These are phyloP conservation scores for Fusarium brachygibbosum DNA, from an alignment of 2,329 filamentous ascomycete species.

Conservation along the genomic window DNA sequence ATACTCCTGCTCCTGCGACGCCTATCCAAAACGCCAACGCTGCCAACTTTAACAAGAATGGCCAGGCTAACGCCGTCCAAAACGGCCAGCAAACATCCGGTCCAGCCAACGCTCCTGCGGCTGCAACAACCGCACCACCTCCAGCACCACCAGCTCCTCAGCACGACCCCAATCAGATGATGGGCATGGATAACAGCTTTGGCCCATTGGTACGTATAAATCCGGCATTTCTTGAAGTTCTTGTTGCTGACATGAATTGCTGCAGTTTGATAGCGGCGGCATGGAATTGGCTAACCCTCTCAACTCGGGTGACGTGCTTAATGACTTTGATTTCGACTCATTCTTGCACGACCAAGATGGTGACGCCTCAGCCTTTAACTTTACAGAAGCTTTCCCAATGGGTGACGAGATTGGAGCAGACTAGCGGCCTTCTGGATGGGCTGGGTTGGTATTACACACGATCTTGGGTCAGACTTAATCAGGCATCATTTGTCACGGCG, in stretches of 20 bases:
- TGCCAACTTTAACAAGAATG: slow-evolving; percentile 59
- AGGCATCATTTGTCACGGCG: slow-evolving; percentile 59
- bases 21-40: slow-evolving; percentile 64
- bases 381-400: slow-evolving; percentile 66
- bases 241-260: slow-evolving; percentile 23
- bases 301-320: slow-evolving; percentile 69
- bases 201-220: slow-evolving; percentile 58
- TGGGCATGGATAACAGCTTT: slow-evolving; percentile 59
- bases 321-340: slow-evolving; percentile 77
- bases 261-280: slow-evolving; percentile 55
- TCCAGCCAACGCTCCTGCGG: slow-evolving; percentile 50
- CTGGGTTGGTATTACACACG: slow-evolving; percentile 48
- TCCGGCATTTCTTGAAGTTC: slow-evolving; percentile 11
- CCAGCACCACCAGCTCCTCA: slow-evolving; percentile 35
- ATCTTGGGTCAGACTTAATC: slow-evolving; percentile 55
- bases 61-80: slow-evolving; percentile 48
- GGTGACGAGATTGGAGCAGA: slow-evolving; percentile 71
- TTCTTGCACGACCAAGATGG: slow-evolving; percentile 71
- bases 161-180: slow-evolving; percentile 56
- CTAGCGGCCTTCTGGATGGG: slow-evolving; percentile 52
- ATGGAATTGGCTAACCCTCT: slow-evolving; percentile 71
- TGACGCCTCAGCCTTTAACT: slow-evolving; percentile 66
- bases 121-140: slow-evolving; percentile 51
- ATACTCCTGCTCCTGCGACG: slow-evolving; percentile 72
- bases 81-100: slow-evolving; percentile 52